These are phyloP conservation scores for Filobasidium uniguttulatum DNA, from an alignment of 1,284 basidiomycete genomes.

Conservation along the genomic window DNA sequence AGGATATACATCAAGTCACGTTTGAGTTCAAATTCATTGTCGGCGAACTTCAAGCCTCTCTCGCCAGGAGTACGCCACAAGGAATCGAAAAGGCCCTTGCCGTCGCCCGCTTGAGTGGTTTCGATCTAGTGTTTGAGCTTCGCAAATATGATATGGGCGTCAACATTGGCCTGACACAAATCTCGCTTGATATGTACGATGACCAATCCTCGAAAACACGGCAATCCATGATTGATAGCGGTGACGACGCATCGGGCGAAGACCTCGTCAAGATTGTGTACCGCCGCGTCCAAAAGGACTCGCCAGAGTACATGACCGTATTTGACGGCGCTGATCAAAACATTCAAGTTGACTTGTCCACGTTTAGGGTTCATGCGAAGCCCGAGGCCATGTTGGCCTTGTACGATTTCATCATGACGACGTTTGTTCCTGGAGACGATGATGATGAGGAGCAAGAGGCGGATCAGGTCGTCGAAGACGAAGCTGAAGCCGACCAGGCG, in stretches of 20 bases:
- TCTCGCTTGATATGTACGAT: constrained; percentile 48
- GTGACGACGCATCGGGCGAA: constrained; percentile 39
- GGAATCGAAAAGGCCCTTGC: constrained; percentile 45
- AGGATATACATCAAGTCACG: constrained; percentile 59
- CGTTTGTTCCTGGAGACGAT: constrained; percentile 54
- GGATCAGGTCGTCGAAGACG: constrained; percentile 13
- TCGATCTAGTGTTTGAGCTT: constrained; percentile 58
- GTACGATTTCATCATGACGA: constrained; percentile 97
- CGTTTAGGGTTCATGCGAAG: constrained; percentile 76
- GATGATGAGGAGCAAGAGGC: constrained; percentile 16
- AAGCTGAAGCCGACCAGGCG: constrained; percentile 9
- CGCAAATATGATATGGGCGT: constrained; percentile 80
- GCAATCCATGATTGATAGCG: constrained; percentile 59
- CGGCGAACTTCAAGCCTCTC: constrained; percentile 66
- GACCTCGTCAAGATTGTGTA: constrained; percentile 80
- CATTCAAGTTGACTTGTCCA: constrained; percentile 79
- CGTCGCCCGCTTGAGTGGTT: constrained; percentile 65
- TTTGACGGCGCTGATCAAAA: constrained; percentile 83
- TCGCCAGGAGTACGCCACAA: constrained; percentile 48
- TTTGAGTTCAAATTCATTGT: constrained; percentile 87
- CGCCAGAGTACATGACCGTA: constrained; percentile 69
- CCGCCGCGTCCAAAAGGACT: constrained; percentile 62
- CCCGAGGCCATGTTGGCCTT: constrained; percentile 83
- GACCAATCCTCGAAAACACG: constrained; percentile 45
- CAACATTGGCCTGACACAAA: constrained; percentile 63